These are phyloP conservation scores for Bryum argenteum DNA, from an alignment of 225 moss, liverwort and hornwort genomes.

Conservation along the genomic window DNA sequence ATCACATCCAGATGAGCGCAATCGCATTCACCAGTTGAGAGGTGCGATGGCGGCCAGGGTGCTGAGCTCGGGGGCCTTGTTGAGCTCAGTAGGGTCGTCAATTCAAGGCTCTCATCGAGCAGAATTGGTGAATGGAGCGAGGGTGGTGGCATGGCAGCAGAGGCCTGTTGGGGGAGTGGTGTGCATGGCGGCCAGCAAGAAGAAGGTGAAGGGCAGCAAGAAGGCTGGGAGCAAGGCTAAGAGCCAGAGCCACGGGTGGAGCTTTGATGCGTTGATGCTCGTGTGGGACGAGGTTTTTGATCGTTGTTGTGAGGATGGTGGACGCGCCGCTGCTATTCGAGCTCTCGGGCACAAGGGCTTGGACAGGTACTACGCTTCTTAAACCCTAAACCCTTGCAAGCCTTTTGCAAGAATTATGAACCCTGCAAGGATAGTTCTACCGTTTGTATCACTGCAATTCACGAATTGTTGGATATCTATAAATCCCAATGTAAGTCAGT, in stretches of 20 bases:
- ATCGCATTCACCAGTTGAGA: constrained; percentile 10
- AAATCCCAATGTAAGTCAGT: no score
- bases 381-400: neutral
- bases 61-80: neutral
- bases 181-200: constrained; percentile 56
- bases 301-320: constrained; percentile 55
- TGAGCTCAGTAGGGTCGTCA: constrained; percentile 20
- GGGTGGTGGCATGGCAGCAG: constrained; percentile 20
- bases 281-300: constrained; percentile 90
- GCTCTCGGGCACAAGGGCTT: constrained; percentile 50
- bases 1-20: constrained; percentile 22
- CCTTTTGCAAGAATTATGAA: no score
- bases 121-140: neutral
- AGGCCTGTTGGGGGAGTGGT: constrained; percentile 28
- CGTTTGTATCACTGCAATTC: no score
- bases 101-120: constrained; percentile 6
- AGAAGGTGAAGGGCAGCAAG: constrained; percentile 63
- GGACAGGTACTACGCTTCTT: constrained; percentile 27
- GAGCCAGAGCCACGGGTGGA: constrained; percentile 51
- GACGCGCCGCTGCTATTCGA: constrained; percentile 42
- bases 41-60: constrained; percentile 23
- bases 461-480: no score
- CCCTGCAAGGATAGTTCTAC: no score
- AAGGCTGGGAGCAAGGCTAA: constrained; percentile 4
- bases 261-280: constrained; percentile 89